Conservation (phyloP, 768 basidiomycete genomes). For the Tulasnella sp. region DNA sequence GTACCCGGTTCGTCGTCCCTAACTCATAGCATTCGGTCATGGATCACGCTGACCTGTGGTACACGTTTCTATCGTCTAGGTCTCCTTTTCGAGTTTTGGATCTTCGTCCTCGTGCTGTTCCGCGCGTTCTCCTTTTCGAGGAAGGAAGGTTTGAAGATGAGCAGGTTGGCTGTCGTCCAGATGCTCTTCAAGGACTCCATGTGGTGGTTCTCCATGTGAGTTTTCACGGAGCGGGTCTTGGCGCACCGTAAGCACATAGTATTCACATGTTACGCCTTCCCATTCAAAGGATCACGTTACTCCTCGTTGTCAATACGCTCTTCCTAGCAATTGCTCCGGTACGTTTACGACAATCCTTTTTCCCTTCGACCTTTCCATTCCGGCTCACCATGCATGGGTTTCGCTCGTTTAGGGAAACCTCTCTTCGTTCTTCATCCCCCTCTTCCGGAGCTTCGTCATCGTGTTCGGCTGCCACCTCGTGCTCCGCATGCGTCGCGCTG, state of each 20-base stretch:
- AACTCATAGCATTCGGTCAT: no score
- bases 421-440: neutral
- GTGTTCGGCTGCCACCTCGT: constrained; percentile 26
- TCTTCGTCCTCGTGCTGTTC: constrained; percentile 9
- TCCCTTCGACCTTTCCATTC: neutral
- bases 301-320: constrained; percentile 23
- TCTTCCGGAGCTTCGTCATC: constrained; percentile 22
- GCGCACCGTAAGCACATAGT: neutral
- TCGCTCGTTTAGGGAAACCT: neutral
- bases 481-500: constrained; percentile 14
- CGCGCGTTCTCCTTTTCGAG: constrained; percentile 2
- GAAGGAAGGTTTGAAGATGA: neutral
- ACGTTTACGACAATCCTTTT: neutral
- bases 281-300: constrained; percentile 15
- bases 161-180: neutral
- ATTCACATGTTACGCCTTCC: neutral
- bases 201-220: constrained; percentile 32
- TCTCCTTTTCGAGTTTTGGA: constrained; percentile 27
- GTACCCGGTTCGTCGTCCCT: constrained; percentile 28
- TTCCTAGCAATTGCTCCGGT: constrained; percentile 24
- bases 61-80: neutral
- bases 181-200: constrained; percentile 24
- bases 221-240: neutral
- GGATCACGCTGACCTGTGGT: no score
- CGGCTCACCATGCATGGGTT: neutral